Base-by-base conservation (phyloP, 139 green algal genomes). In the Chlorella ohadii region DNA sequence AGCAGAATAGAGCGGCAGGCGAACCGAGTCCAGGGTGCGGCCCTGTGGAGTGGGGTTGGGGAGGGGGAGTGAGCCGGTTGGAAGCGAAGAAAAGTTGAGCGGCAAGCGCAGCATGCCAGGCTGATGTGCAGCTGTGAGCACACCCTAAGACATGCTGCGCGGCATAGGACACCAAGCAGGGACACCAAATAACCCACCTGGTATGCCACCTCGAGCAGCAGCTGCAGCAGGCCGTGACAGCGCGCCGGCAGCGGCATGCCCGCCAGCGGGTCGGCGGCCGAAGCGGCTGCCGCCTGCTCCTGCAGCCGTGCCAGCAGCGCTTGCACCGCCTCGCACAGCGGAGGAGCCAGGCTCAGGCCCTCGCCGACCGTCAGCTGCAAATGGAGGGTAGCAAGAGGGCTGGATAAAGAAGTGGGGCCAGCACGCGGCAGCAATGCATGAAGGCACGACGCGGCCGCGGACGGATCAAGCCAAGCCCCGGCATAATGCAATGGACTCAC, bases 191-290 rank as follows among this genome's bases (percentile, higher is more conserved):
- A 51, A 28, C 68, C 55, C 51, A 57, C 82, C 51, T 80, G 51
- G 20, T 57, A 71, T 47, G 89, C 64, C 39, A 91, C 78, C 17
- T 87, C 88, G 33, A 95, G 80, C 72, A 95, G 85, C 59, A 64
- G 23, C 7, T 80, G 67, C 61, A 94, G 89, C 63, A 96, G 86
- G 73, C 82, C 85, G 64, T 88, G 78, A 68, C 88, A 94, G 39
- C 89, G 89, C 39, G 79, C 33, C 19, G 91, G 87, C 27, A 90
- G 56, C 47, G 82, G 72, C 17, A 79, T 61, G 34, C 78, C 79
- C 63, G 64, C 78, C 72, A 68, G 68, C 33, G 84, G 67, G 39
- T 78, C 67, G 0, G 67, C n/a, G 3, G 55, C 44, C 0, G 23
- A 22, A 0, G 56, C 66, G 16, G 44, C 51, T 0, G 47, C 36